These are phyloP conservation scores for Backusella liffmaniae DNA, from an alignment of 192 early-diverging fungal species.

Conservation along the genomic window DNA sequence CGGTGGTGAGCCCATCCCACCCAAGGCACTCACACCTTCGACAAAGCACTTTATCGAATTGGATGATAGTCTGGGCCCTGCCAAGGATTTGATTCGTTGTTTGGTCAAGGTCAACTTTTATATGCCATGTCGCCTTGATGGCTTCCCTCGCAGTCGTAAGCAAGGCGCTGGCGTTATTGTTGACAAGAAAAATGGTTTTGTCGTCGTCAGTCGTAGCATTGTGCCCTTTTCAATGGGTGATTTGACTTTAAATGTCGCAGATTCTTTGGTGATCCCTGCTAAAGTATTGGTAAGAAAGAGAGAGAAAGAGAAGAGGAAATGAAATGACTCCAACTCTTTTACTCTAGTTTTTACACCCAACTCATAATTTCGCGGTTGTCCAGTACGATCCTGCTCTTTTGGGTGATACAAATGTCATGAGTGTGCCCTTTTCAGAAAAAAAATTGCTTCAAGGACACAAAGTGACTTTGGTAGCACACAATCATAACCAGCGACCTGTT, in stretches of 20 bases:
- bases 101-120: slow-evolving; percentile 71
- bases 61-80: slow-evolving; percentile 61
- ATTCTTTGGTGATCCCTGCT: slow-evolving; percentile 81
- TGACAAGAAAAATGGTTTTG: slow-evolving; percentile 75
- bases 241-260: slow-evolving; percentile 77
- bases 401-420: slow-evolving; percentile 69
- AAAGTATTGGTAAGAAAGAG: slow-evolving; percentile 46
- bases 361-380: slow-evolving; percentile 83
- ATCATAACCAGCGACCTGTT: slow-evolving; percentile 53
- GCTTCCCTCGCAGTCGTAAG: slow-evolving; percentile 66
- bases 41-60: slow-evolving; percentile 66
- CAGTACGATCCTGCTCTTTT: slow-evolving; percentile 79
- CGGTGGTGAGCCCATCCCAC: slow-evolving; percentile 58
- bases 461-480: slow-evolving; percentile 58
- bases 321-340: not conserved
- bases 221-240: slow-evolving; percentile 79
- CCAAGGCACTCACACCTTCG: slow-evolving; percentile 52
- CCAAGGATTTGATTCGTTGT: slow-evolving; percentile 63
- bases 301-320: not conserved
- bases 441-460: slow-evolving; percentile 65
- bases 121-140: slow-evolving; percentile 74
- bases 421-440: slow-evolving; percentile 56
- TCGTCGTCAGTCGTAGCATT: slow-evolving; percentile 77
- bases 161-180: slow-evolving; percentile 78
- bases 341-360: slow-evolving; percentile 76